A percentile compares a stretch with the other conserved stretches of the same genome.
These are phyloP conservation scores for Tulasnella sp. DNA, from an alignment of 768 basidiomycete genomes.

Conservation along the genomic window DNA sequence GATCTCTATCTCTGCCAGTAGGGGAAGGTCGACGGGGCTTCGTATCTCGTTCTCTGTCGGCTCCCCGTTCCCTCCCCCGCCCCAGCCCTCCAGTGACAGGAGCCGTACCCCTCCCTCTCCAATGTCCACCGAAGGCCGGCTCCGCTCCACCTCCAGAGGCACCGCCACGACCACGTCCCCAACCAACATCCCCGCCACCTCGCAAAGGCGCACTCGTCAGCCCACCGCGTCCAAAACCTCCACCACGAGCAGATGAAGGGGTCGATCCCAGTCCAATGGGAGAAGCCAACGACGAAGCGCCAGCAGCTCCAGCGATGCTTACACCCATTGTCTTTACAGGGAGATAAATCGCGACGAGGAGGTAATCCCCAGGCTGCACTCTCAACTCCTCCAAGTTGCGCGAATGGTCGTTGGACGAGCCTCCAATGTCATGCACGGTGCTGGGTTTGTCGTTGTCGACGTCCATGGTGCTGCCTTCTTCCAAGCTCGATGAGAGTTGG, in stretches of 20 bases:
- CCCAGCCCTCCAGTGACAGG: conserved; percentile 25
- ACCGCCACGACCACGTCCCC: conserved; percentile 32
- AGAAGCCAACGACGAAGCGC: conserved; percentile 18
- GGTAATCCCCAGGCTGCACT: conserved; percentile 71
- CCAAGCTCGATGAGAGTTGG: conserved; percentile 52
- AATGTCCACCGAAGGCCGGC: conserved; percentile 23
- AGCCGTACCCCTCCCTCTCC: conserved; percentile 28
- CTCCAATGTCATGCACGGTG: background rate
- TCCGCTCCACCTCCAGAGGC: conserved; percentile 21
- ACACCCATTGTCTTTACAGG: conserved; percentile 54
- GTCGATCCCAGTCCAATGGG: conserved; percentile 40
- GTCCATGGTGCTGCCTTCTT: conserved; percentile 22
- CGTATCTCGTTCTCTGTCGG: conserved; percentile 21
- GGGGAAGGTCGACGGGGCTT: conserved; percentile 1
- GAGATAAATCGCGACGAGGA: conserved; percentile 60
- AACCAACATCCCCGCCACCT: background rate
- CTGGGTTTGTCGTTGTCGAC: conserved; percentile 12
- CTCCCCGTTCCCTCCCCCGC: conserved; percentile 30
- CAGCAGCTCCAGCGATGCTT: conserved; percentile 26
- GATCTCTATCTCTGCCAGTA: background rate
- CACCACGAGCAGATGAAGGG: conserved; percentile 18
- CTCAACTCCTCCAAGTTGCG: conserved; percentile 67
- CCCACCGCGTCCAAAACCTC: conserved; percentile 65
- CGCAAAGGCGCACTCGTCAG: conserved; percentile 26
- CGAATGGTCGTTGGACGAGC: conserved; percentile 35